phyloP scores from a whole-genome alignment of 345 rosid genomes.

The Pugionium dolabratum region DNA sequence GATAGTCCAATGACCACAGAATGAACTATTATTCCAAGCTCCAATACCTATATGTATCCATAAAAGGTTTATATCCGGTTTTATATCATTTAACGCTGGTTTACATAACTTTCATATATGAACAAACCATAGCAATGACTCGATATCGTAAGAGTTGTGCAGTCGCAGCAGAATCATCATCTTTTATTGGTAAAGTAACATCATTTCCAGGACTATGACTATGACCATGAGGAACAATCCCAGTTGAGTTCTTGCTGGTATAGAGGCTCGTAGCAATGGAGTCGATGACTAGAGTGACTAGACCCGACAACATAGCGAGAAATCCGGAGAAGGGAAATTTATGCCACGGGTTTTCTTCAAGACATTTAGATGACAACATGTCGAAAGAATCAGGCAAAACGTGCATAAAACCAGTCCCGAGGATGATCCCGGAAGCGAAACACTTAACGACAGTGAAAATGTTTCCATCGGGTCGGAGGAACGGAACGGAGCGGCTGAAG shows the following conservation, averaged over 20 bases:
- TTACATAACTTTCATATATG: too few species aligned
- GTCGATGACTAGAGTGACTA: constrained; percentile 62
- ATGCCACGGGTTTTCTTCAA: constrained; percentile 72
- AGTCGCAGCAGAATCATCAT: constrained; percentile 15
- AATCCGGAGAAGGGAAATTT: constrained; percentile 81
- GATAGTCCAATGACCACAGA: too few species aligned
- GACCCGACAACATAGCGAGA: constrained; percentile 75
- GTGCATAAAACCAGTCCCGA: constrained; percentile 86
- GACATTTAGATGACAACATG: constrained; percentile 60
- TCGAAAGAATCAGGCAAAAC: constrained; percentile 86
- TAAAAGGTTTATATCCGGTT: background rate
- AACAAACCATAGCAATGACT: constrained; percentile 67
- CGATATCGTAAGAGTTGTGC: constrained; percentile 56
- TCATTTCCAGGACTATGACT: constrained; percentile 32
- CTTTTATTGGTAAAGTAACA: constrained; percentile 30
- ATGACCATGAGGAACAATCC: constrained; percentile 40
- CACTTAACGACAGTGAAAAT: constrained; percentile 60
- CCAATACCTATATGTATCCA: constrained; percentile 49
- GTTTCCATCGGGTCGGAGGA: constrained; percentile 57
- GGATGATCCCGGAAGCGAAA: constrained; percentile 77
- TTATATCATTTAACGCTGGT: background rate
- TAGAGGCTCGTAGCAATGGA: constrained; percentile 63
- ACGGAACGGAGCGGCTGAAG: constrained; percentile 53
- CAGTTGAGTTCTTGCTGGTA: constrained; percentile 38
- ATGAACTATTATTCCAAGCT: constrained; percentile 52